These are phyloP conservation scores for Cornus suecica DNA, from an alignment of 148 eudicot species.

Conservation along the genomic window DNA sequence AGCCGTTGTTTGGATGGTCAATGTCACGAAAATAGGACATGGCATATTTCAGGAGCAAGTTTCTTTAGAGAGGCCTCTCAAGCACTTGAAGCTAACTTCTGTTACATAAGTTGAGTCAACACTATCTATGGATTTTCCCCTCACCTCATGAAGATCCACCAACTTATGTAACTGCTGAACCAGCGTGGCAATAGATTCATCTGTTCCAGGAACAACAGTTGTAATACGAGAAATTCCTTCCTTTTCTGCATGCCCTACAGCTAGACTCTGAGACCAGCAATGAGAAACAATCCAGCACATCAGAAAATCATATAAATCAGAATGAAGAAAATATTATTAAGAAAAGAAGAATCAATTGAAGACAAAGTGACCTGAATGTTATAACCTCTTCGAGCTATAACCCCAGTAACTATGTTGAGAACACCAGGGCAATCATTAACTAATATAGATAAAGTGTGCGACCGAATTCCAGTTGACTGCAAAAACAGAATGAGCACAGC, in stretches of 20 bases:
- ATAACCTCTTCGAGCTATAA: slow-evolving; percentile 81
- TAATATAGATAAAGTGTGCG: slow-evolving; percentile 83
- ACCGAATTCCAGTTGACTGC: slow-evolving; percentile 77
- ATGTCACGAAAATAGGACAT: background rate
- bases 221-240: slow-evolving; percentile 86
- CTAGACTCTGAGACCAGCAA: slow-evolving; percentile 62
- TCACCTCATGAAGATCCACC: slow-evolving; percentile 81
- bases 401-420: slow-evolving; percentile 73
- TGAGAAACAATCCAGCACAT: slow-evolving; percentile 3
- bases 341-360: slow-evolving; percentile 10
- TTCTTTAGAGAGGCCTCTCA: background rate
- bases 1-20: background rate
- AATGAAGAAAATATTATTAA: background rate
- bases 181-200: slow-evolving; percentile 72
- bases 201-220: slow-evolving; percentile 89
- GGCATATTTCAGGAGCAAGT: background rate
- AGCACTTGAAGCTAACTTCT: slow-evolving; percentile 1
- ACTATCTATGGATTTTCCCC: slow-evolving; percentile 3
- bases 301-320: slow-evolving; percentile 3
- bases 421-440: slow-evolving; percentile 82
- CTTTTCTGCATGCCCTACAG: slow-evolving; percentile 80
- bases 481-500: slow-evolving; percentile 16
- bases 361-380: slow-evolving; percentile 65
- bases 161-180: slow-evolving; percentile 78
- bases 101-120: background rate